These are phyloP conservation scores for Leptographium procerum DNA, from an alignment of 2,329 filamentous ascomycete genomes.

Conservation along the genomic window DNA sequence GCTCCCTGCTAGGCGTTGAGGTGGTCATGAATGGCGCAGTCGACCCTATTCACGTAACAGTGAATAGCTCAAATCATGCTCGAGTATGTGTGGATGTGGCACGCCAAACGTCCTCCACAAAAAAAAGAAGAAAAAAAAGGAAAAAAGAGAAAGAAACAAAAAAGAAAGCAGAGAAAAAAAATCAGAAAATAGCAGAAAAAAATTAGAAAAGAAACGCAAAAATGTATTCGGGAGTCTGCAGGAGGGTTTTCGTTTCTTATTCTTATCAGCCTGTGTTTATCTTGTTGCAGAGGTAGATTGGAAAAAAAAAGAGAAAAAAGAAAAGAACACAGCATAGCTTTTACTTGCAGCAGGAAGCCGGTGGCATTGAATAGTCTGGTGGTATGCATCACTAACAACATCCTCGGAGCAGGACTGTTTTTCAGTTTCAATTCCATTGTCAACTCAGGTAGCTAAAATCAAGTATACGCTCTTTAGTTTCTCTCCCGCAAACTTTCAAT, in stretches of 20 bases:
- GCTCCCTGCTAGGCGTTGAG: neutral
- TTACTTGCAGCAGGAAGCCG: neutral
- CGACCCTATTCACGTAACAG: neutral
- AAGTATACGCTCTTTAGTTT: neutral
- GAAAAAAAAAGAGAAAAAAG: neutral
- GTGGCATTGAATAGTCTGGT: neutral
- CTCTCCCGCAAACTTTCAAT: neutral
- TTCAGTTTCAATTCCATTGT: neutral
- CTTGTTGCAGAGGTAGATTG: neutral
- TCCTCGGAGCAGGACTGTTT: neutral
- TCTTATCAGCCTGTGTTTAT: neutral
- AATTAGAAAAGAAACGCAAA: neutral
- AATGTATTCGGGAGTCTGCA: neutral
- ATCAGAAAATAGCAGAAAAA: neutral
- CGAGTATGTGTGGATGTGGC: neutral
- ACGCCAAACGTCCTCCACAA: neutral
- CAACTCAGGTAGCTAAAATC: neutral
- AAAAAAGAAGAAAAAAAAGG: neutral
- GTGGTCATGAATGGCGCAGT: neutral
- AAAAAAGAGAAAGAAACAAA: neutral
- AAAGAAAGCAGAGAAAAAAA: neutral
- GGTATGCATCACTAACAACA: neutral
- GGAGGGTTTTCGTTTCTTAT: neutral
- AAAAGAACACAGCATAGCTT: neutral
- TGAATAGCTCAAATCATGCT: neutral